phyloP scores from a whole-genome alignment of 768 basidiomycete species.

The Auricularia auricula-judae region DNA sequence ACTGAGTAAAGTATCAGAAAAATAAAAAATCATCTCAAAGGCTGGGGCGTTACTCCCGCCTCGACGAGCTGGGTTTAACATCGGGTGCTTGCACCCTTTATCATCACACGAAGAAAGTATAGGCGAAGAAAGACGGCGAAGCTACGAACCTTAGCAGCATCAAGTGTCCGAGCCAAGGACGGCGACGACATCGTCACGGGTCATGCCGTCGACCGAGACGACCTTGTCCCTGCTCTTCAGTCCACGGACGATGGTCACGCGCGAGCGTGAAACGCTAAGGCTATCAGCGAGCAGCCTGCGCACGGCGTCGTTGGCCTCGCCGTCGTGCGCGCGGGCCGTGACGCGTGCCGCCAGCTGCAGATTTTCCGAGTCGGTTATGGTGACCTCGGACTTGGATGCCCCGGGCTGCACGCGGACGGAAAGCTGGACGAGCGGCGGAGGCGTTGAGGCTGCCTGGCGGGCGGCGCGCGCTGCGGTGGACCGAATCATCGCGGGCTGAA shows the following conservation, averaged over 20 bases:
- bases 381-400: background rate
- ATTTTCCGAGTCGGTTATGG: background rate
- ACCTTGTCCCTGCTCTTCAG: background rate
- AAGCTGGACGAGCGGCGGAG: background rate
- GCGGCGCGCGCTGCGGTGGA: background rate
- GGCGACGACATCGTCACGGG: background rate
- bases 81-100: constrained; percentile 1
- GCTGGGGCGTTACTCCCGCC: background rate
- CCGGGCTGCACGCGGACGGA: background rate
- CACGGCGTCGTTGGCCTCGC: background rate
- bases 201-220: background rate
- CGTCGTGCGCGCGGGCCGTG: background rate
- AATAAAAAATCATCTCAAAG: background rate
- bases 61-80: background rate
- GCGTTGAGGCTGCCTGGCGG: background rate
- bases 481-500: background rate
- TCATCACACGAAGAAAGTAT: background rate
- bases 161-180: background rate
- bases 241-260: background rate
- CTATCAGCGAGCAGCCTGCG: background rate
- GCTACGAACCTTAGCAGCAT: background rate
- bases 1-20: background rate
- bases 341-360: background rate
- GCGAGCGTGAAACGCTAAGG: background rate
- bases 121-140: background rate